Conservation (phyloP, 805 yeast genomes). For the Komagataella populi region DNA sequence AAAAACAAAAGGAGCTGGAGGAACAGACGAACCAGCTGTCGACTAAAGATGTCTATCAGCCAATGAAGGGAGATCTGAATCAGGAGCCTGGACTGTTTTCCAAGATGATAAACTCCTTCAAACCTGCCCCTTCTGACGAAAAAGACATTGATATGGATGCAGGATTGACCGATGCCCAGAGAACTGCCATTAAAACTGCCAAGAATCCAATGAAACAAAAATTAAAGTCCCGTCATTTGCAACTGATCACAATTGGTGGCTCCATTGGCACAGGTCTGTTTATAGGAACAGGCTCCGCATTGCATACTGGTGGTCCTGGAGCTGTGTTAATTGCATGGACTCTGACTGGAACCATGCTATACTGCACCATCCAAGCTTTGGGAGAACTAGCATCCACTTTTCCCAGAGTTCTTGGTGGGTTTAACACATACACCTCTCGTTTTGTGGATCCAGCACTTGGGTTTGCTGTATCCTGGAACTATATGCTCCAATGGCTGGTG, state of each 20-base stretch:
- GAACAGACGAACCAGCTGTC: neutral
- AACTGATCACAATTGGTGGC: conserved; percentile 58
- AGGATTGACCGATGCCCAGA: conserved; percentile 19
- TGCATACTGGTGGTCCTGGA: conserved; percentile 52
- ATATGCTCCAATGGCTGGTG: conserved; percentile 37
- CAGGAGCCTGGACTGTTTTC: neutral
- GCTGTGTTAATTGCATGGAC: conserved; percentile 43
- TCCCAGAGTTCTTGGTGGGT: conserved; percentile 48
- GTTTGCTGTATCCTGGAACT: conserved; percentile 48
- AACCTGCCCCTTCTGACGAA: conserved; percentile 12
- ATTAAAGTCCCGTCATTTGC: conserved; percentile 37
- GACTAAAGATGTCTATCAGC: neutral
- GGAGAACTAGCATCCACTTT: conserved; percentile 48
- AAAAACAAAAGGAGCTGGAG: neutral
- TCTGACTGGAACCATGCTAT: conserved; percentile 41
- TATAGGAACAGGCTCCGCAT: conserved; percentile 49
- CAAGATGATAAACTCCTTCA: conserved; percentile 3
- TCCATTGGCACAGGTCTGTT: conserved; percentile 59
- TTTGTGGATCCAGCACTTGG: conserved; percentile 51
- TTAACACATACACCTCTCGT: conserved; percentile 43
- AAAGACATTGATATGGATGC: conserved; percentile 12
- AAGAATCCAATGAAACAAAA: conserved; percentile 22
- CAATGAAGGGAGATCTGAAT: neutral
- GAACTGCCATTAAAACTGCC: conserved; percentile 25
- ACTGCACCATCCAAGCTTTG: conserved; percentile 44